Conservation (phyloP, 2,329 filamentous ascomycete genomes). For the Fusarium pininemorale region DNA sequence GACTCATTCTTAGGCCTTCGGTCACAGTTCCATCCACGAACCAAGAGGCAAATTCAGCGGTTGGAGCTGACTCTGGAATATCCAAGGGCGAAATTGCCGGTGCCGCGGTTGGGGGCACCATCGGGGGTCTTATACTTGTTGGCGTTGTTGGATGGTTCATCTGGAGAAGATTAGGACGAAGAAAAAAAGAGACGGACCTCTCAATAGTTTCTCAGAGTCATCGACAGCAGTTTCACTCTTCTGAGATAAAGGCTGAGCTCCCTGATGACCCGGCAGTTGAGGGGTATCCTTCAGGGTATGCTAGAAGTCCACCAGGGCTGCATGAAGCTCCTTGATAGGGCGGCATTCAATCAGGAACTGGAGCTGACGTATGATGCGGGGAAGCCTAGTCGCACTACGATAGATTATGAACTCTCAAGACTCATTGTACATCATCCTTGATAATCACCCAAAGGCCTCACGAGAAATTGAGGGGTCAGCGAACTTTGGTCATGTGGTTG, state of each 20-base stretch:
- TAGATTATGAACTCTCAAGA: too few species aligned
- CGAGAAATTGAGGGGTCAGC: background rate
- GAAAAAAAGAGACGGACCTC: accelerated
- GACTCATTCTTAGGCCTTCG: too few species aligned
- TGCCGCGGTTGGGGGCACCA: background rate
- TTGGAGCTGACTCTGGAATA: background rate
- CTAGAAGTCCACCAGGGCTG: background rate
- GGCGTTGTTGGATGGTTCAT: background rate
- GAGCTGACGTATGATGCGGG: background rate
- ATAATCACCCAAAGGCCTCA: accelerated
- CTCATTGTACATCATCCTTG: accelerated
- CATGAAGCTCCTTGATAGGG: background rate
- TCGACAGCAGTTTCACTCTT: accelerated
- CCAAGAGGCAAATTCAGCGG: too few species aligned
- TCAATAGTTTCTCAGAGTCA: background rate
- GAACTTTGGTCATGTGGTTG: too few species aligned
- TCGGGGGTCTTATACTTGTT: background rate
- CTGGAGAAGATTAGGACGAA: background rate
- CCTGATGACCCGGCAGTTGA: background rate
- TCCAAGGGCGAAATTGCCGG: background rate
- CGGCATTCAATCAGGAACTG: too few species aligned
- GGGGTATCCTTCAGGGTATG: background rate
- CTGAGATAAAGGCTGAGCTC: background rate
- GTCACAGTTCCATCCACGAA: too few species aligned
- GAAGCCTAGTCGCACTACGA: accelerated